These are phyloP conservation scores for Emericellopsis terricola DNA, from an alignment of 495 filamentous ascomycete genomes.

Conservation along the genomic window DNA sequence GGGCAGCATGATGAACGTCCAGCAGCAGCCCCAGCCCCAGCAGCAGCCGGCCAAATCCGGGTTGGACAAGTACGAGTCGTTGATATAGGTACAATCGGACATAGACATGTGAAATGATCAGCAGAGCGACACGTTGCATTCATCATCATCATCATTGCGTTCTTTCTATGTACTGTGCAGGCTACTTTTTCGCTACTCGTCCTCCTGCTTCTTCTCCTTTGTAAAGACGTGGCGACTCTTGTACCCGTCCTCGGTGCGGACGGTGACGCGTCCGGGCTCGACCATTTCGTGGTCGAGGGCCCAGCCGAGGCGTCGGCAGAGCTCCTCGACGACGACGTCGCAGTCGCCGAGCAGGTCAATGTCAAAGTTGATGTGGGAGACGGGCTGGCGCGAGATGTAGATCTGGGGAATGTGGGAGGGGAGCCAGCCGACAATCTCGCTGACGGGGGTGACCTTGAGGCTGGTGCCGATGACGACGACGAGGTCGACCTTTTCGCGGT, in stretches of 20 bases:
- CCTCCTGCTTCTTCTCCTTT: too few relatives aligned
- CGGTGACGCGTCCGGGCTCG: constrained; percentile 41
- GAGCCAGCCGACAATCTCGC: constrained; percentile 69
- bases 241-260: constrained; percentile 40
- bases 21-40: constrained; percentile 9
- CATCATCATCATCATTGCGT: not conserved
- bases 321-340: constrained; percentile 77
- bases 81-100: constrained; percentile 31
- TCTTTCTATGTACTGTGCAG: not conserved
- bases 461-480: constrained; percentile 93
- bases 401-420: constrained; percentile 75
- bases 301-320: constrained; percentile 76
- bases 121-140: too few relatives aligned
- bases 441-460: constrained; percentile 91
- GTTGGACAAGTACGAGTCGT: constrained; percentile 66
- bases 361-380: constrained; percentile 83
- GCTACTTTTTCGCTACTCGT: not conserved
- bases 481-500: constrained; percentile 66
- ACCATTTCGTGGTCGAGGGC: constrained; percentile 81
- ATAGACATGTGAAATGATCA: not conserved
- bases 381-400: constrained; percentile 78
- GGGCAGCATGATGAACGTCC: not conserved
- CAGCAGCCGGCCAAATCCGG: constrained; percentile 36
- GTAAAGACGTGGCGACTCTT: constrained; percentile 46
- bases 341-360: constrained; percentile 88